These are phyloP conservation scores for Aspergillus bombycis DNA, from an alignment of 2,329 filamentous ascomycete genomes.

Conservation along the genomic window DNA sequence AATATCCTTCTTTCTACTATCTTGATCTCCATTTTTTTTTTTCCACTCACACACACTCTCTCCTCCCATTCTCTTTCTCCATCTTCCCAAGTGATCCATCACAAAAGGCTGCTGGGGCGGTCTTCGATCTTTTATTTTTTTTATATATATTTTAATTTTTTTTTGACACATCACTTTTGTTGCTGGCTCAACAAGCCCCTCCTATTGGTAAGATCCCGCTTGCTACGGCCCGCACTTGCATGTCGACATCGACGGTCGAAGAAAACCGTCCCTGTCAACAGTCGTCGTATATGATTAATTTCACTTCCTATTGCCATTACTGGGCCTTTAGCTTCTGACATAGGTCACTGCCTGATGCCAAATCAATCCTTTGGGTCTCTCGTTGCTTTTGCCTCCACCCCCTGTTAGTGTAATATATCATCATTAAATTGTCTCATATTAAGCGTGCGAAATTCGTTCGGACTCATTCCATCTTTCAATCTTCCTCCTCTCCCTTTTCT, in stretches of 20 bases:
- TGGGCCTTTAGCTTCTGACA: not conserved
- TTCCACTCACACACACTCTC: too few species aligned
- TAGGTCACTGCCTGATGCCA: not conserved
- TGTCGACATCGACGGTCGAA: not conserved
- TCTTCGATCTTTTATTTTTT: not conserved
- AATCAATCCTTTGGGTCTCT: not conserved
- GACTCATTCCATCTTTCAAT: not conserved
- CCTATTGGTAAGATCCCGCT: constrained; percentile 7
- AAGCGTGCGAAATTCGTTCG: constrained; percentile 48
- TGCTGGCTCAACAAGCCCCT: not conserved
- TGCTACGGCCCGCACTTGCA: constrained; percentile 7
- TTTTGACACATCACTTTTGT: constrained; percentile 11
- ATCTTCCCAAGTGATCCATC: not conserved
- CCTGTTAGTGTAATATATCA: constrained; percentile 3
- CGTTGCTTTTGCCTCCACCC: not conserved
- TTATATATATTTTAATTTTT: not conserved
- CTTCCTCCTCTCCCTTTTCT: not conserved
- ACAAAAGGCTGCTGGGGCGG: not conserved
- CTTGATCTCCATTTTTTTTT: too few species aligned
- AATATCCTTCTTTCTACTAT: too few species aligned
- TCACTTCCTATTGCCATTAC: not conserved
- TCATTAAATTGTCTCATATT: constrained; percentile 7
- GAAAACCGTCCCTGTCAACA: not conserved
- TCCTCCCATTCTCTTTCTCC: not conserved
- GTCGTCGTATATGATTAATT: not conserved